Base-by-base conservation (phyloP, 2,329 filamentous ascomycete species). In the Penicillium sp. region DNA sequence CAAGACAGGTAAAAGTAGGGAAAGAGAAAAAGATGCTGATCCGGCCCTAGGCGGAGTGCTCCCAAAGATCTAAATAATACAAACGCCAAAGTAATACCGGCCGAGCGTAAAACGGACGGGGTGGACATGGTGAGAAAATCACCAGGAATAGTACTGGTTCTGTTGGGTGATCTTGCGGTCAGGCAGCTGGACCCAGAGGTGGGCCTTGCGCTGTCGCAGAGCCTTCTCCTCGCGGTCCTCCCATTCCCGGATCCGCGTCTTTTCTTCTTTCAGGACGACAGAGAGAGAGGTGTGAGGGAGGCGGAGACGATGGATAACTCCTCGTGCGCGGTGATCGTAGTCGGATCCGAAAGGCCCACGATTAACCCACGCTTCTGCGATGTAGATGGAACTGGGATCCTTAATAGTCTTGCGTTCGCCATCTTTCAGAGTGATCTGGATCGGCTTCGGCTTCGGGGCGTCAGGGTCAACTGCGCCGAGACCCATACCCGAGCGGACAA, bases 61-160 rank as follows among this genome's bases (percentile, higher is more conserved):
- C 62, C 63, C 56, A 68, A 63, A 60, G 58, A 61, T 60, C 62
- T 67, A 67, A 68, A 71, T 69, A 70, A 71, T 70, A 72, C 67
- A 73, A 62, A 63, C 70, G 71, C 72, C 71, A 67, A 68, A 67
- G 59, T 46, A 48, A 61, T 53, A 61, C 29, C 38, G 41, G 46
- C 26, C 26, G 21, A 35, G 52, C 17, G 26, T 50, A 30, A 61
- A 58, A 50, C 49, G 26, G 46, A 51, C 48, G 44, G 56, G 60
- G 61, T 54, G 58, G 35, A 63, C 57, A 62, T 29, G 55, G 51
- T 52, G 46, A 31, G 35, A 26, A 58, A 21, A 67, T 74, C 89
- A 98, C 94, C 94, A 99, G 64, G 91, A 88, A 79, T 96, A 96
- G 77, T 95, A 96, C 74, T 92, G 94, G 70, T 91, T 86, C 82